Conservation (phyloP, 495 filamentous ascomycete species). For the Aspergillus baeticus region DNA sequence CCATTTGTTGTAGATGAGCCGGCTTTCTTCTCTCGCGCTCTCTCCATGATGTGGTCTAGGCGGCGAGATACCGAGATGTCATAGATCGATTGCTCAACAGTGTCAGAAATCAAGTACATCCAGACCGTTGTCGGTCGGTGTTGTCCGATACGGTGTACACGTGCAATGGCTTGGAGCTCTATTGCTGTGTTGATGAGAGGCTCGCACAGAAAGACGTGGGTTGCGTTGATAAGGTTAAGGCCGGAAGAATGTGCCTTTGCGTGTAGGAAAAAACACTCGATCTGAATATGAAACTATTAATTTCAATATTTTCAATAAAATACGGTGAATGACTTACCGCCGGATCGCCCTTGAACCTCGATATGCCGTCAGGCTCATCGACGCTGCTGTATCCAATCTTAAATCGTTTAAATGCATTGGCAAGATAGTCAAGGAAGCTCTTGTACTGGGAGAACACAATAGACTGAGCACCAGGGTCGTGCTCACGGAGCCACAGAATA, state of each 20-base stretch:
- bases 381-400: slow-evolving; percentile 71
- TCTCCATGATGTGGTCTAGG: slow-evolving; percentile 67
- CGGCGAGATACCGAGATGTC: slow-evolving; percentile 76
- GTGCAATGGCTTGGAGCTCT: slow-evolving; percentile 89
- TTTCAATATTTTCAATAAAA: background rate
- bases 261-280: slow-evolving; percentile 86
- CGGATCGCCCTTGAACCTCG: slow-evolving; percentile 73
- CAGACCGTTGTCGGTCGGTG: slow-evolving; percentile 85
- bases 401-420: slow-evolving; percentile 61
- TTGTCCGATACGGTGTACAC: slow-evolving; percentile 93
- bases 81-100: slow-evolving; percentile 88
- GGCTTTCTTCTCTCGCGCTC: slow-evolving; percentile 28
- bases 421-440: slow-evolving; percentile 75
- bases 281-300: slow-evolving; percentile 22
- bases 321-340: slow-evolving; percentile 34
- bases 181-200: slow-evolving; percentile 89
- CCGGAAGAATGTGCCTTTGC: slow-evolving; percentile 85
- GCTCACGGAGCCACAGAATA: slow-evolving; percentile 75
- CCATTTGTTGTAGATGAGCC: slow-evolving; percentile 20
- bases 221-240: slow-evolving; percentile 87
- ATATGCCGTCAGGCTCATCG: slow-evolving; percentile 60
- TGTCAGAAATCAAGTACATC: slow-evolving; percentile 86
- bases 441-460: slow-evolving; percentile 88
- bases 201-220: slow-evolving; percentile 92
- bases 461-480: slow-evolving; percentile 85